Base-by-base conservation (phyloP, 2,329 filamentous ascomycete genomes). In the Cladosporium sp. region DNA sequence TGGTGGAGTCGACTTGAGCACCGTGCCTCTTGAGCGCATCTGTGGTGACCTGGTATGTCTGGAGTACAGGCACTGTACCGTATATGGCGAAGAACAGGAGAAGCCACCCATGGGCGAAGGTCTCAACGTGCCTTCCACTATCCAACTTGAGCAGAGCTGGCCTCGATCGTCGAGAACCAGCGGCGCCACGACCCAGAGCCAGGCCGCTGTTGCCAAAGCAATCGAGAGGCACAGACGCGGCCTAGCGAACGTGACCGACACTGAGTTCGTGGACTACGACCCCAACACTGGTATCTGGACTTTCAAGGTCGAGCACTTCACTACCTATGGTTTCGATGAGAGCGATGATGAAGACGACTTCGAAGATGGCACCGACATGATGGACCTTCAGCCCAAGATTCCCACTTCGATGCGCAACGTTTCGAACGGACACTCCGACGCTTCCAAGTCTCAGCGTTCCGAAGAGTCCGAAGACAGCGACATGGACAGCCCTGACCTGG, bases 271-370 rank as follows among this genome's bases (percentile, higher is more conserved):
- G 66, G 81, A 82, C 67, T 99, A 97, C 73, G 84, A 95, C 63
- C 79, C 81, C 59, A 81, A 90, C 1, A 92, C 86, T 55, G 94
- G 93, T 55, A 83, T 89, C 49, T 99, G 95, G 95, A 84, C 84
- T 14, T 99, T 99, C 77, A 86, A 81, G 9, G 94, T 99, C n/a
- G 87, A 93, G 69, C 94, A 99, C 74, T 99, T 95, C 73, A 97
- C 93, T 1, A 96, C 92, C 1, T 99, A 99, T 70, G 92, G 89
- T 40, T 81, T 97, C 56, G 88, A 93, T 63, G 90, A 90, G 40
- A 76, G 76, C 42, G 78, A 81, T 30, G 81, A 89, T 40, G 84
- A 87, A 55, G 89, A 92, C 6, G 65, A 67, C 19, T 59, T 61
- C 45, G 88, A 90, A 28, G 87, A 89, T 45, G 37, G 43, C 37